Evolutionary conservation across 768 basidiomycete species (phyloP), one percentile per base, ranked within the genome.

Genomic region (Tricholomella constricta): DNA sequence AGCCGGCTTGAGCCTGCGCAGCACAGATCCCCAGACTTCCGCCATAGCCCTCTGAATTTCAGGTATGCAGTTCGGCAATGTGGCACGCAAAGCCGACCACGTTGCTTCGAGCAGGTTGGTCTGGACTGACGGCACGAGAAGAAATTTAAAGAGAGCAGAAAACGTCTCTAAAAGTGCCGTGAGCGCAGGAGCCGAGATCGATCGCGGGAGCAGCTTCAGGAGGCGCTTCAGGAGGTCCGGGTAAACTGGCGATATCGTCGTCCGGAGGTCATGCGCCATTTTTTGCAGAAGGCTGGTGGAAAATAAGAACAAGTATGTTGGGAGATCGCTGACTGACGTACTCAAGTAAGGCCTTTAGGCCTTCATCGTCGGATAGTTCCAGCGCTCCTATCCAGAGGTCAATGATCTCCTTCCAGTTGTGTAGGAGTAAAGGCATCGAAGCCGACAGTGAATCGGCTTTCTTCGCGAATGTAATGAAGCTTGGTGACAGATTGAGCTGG

Each of bases 11-110:
- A 94, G 70, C 59, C 89, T 79, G 44, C 94, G 77, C 37, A 96
- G 62, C 0, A 88, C 78, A 0, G 82, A 83, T 0, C 86, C 91
- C 95, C 92, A 97, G 3, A 92, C 91, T 63, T 97, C 93, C 0
- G 91, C 88, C 9, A 89, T 78, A 1, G 88, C 84, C 22, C 88
- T 73, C 62, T 89, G 89, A 2, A 91, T 79, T 52, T 94, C 89
- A 0, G 82, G 78, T 50, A 80, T 71, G 64, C 88, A 91, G 52
- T 74, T 78, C 3, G 79, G 78, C 8, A 92, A 65, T 1, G 78
- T 71, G 0, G 66, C 62, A 22, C 75, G 73, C 35, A 92, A 69
- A 25, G 69, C 61, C 5, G 65, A 49, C 90, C 90, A 92, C 2
- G 88, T 85, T 37, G 77, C 72, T 37, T 80, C 74, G 22, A 88